Evolutionary conservation across 2,329 filamentous ascomycete species (phyloP).

Genomic region (Zalaria sp.): DNA sequence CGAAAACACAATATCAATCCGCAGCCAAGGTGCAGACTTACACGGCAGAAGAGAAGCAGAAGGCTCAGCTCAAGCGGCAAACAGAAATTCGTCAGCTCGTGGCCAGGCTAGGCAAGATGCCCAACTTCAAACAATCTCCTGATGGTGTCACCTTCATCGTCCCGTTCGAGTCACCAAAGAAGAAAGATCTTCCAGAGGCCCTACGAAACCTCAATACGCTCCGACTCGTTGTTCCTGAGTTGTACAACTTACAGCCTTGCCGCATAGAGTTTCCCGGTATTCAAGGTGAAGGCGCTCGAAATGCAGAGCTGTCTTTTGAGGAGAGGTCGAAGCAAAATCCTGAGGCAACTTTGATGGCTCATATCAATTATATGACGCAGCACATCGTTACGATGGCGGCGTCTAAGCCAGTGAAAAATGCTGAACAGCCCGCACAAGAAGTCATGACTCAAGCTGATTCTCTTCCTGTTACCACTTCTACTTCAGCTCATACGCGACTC

Average conservation of each 20-base stretch:
- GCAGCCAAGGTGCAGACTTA: conserved; percentile 18
- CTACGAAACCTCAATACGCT: conserved; percentile 50
- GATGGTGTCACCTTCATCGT: conserved; percentile 59
- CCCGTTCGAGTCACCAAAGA: conserved; percentile 52
- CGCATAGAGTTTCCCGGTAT: conserved; percentile 52
- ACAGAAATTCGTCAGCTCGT: conserved; percentile 60
- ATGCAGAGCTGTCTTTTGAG: conserved; percentile 51
- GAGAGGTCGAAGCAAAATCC: conserved; percentile 41
- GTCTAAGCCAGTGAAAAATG: neutral
- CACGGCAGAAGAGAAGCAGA: conserved; percentile 43
- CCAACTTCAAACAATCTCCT: conserved; percentile 51
- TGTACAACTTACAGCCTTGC: conserved; percentile 59
- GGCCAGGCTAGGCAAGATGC: conserved; percentile 54
- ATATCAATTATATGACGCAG: conserved; percentile 60
- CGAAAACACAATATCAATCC: neutral
- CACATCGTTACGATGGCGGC: conserved; percentile 55
- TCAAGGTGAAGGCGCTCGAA: conserved; percentile 43
- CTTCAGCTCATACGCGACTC: neutral
- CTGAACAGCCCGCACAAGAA: conserved; percentile 7
- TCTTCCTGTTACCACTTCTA: neutral
- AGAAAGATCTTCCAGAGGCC: conserved; percentile 43
- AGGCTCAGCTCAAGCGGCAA: conserved; percentile 49
- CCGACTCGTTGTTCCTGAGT: conserved; percentile 52
- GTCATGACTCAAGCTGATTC: conserved; percentile 1
- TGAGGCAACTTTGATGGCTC: conserved; percentile 53